Conservation (phyloP, 352 stramenopile species). For the Phytophthora ramorum region DNA sequence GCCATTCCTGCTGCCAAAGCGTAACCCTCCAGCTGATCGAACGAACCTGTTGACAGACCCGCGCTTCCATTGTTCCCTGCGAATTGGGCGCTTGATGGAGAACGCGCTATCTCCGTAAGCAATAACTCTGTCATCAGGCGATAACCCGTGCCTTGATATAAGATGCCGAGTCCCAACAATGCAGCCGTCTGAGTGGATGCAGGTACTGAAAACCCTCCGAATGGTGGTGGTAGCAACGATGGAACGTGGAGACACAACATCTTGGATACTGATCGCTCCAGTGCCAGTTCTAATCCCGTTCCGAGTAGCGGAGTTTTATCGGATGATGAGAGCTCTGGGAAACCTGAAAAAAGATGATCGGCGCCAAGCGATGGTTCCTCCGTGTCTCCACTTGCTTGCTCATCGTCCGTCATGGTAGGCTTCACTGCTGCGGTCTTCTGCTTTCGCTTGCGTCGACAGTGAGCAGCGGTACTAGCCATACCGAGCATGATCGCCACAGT, state of each 20-base stretch:
- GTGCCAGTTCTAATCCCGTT: slow-evolving; percentile 60
- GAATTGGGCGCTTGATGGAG: slow-evolving; percentile 78
- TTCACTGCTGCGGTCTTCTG: slow-evolving; percentile 20
- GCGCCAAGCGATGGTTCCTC: slow-evolving; percentile 25
- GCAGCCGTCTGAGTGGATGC: slow-evolving; percentile 95
- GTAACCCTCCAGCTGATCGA: slow-evolving; percentile 95
- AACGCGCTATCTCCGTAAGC: slow-evolving; percentile 95
- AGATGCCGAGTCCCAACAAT: slow-evolving; percentile 94
- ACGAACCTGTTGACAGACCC: slow-evolving; percentile 56
- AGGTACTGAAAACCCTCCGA: slow-evolving; percentile 96
- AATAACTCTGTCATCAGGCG: slow-evolving; percentile 98
- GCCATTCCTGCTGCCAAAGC: slow-evolving; percentile 92
- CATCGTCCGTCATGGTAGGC: not conserved
- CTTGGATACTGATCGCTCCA: slow-evolving; percentile 94
- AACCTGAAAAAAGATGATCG: slow-evolving; percentile 31
- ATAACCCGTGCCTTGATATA: slow-evolving; percentile 96
- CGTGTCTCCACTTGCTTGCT: slow-evolving; percentile 13
- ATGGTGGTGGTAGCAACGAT: slow-evolving; percentile 94
- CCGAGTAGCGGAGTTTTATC: slow-evolving; percentile 48
- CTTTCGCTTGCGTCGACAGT: slow-evolving; percentile 71
- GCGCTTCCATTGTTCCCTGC: slow-evolving; percentile 50
- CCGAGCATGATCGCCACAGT: slow-evolving; percentile 97
- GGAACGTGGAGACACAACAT: slow-evolving; percentile 99
- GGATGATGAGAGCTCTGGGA: slow-evolving; percentile 32
- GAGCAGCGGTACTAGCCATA: slow-evolving; percentile 95